These are phyloP conservation scores for Thuidium tamariscinum DNA, from an alignment of 225 moss, liverwort and hornwort species.

Conservation along the genomic window DNA sequence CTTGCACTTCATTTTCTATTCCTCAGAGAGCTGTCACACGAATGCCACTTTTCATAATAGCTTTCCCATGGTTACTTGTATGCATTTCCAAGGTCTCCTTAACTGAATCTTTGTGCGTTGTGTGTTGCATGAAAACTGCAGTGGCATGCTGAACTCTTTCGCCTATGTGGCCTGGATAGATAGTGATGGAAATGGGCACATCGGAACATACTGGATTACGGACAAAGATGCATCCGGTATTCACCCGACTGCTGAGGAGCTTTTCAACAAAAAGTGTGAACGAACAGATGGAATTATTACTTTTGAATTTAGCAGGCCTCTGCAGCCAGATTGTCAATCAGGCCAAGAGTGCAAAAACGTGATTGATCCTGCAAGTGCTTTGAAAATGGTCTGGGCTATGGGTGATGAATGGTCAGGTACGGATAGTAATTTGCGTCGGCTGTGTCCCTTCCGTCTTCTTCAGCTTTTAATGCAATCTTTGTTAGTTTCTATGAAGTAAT, in stretches of 20 bases:
- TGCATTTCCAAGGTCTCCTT: neutral
- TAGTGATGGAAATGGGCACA: conserved; percentile 50
- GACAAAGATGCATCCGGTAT: conserved; percentile 83
- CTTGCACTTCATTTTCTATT: neutral
- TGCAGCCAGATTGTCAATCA: conserved; percentile 71
- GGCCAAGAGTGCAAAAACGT: conserved; percentile 91
- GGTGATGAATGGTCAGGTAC: conserved; percentile 81
- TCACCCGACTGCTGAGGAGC: conserved; percentile 70
- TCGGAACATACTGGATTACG: conserved; percentile 93
- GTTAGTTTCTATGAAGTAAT: neutral
- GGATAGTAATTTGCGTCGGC: neutral
- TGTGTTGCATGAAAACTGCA: conserved; percentile 12
- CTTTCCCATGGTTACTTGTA: neutral
- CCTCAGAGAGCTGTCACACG: neutral
- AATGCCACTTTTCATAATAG: neutral
- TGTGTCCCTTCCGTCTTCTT: neutral
- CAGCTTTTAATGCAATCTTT: neutral
- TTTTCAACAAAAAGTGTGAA: conserved; percentile 75
- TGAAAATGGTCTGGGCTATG: conserved; percentile 98
- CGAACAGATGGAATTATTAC: conserved; percentile 66
- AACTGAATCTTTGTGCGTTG: neutral
- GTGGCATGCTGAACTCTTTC: conserved; percentile 98
- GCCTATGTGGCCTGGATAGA: conserved; percentile 98
- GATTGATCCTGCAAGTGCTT: conserved; percentile 60
- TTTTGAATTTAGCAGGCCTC: conserved; percentile 88